Conservation (phyloP, 306 rosid genomes). For the Ceratonia siliqua region DNA sequence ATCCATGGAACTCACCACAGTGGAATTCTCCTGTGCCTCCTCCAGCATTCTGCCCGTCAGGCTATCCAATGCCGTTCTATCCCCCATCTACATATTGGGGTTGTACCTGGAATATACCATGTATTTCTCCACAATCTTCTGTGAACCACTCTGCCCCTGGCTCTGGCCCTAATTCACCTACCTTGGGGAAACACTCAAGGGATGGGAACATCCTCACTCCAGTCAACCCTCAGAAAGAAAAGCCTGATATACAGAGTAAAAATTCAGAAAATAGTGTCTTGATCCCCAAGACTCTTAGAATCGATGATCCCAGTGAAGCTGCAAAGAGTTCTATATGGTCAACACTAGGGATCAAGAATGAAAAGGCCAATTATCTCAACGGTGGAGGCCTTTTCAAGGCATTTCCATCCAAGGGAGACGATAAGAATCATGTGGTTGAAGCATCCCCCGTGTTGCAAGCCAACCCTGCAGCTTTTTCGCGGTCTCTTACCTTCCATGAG, state of each 20-base stretch:
- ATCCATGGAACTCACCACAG: slow-evolving; percentile 52
- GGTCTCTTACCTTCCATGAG: slow-evolving; percentile 72
- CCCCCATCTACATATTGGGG: slow-evolving; percentile 67
- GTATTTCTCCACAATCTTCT: slow-evolving; percentile 45
- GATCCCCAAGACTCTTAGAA: slow-evolving; percentile 68
- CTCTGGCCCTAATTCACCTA: slow-evolving; percentile 39
- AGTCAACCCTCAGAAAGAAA: slow-evolving; percentile 38
- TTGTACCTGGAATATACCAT: slow-evolving; percentile 53
- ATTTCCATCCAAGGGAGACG: slow-evolving; percentile 55
- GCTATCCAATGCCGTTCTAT: slow-evolving; percentile 58
- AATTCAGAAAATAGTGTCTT: slow-evolving; percentile 41
- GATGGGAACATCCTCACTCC: slow-evolving; percentile 49
- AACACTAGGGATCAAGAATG: slow-evolving; percentile 66
- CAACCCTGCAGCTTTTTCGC: slow-evolving; percentile 82
- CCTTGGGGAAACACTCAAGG: slow-evolving; percentile 73
- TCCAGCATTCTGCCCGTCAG: slow-evolving; percentile 47
- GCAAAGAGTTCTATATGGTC: slow-evolving; percentile 68
- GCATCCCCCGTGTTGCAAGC: slow-evolving; percentile 63
- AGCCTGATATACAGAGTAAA: slow-evolving; percentile 30
- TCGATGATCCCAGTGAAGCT: slow-evolving; percentile 71
- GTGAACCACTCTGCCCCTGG: slow-evolving; percentile 35
- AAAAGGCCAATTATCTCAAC: slow-evolving; percentile 44
- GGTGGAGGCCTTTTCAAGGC: slow-evolving; percentile 56
- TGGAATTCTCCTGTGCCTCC: slow-evolving; percentile 47
- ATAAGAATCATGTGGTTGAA: slow-evolving; percentile 43